Percentiles rank a stretch among this genome's conserved stretches.
Evolutionary conservation across 306 rosid species (phyloP).

Genomic region (cucumber (Cucumis sativus)): DNA sequence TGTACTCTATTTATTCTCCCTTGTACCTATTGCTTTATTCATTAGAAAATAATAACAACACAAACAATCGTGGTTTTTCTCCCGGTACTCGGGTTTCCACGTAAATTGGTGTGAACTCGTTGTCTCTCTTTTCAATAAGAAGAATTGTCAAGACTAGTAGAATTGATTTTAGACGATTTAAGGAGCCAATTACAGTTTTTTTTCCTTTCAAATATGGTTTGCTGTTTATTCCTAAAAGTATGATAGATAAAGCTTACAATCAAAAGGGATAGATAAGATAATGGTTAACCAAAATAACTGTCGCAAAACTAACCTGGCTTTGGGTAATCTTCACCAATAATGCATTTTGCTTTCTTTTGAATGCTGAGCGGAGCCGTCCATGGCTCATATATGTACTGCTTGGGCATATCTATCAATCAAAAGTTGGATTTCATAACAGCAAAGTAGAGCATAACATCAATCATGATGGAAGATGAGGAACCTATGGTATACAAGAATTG

Average conservation of each 20-base stretch:
- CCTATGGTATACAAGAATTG: not conserved
- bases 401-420: constrained; percentile 68
- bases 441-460: not conserved
- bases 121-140: too few species aligned
- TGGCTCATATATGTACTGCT: constrained; percentile 82
- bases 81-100: too few species aligned
- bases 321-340: constrained; percentile 88
- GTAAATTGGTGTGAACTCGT: too few species aligned
- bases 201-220: not conserved
- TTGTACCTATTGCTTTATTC: too few species aligned
- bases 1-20: too few species aligned
- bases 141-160: not conserved
- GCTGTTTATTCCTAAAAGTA: not conserved
- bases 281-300: not conserved
- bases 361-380: constrained; percentile 88
- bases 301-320: constrained; percentile 50
- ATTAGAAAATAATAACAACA: too few species aligned
- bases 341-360: constrained; percentile 81
- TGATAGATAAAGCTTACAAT: not conserved
- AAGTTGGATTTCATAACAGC: constrained; percentile 8
- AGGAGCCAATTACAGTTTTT: not conserved
- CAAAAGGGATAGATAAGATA: not conserved
- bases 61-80: too few species aligned
- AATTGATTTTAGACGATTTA: not conserved
- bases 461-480: constrained; percentile 7